Evolutionary conservation across 176 grass and related monocot genomes (phyloP), one percentile per base, ranked within the genome.

Genomic region (Oryza brachyantha): DNA sequence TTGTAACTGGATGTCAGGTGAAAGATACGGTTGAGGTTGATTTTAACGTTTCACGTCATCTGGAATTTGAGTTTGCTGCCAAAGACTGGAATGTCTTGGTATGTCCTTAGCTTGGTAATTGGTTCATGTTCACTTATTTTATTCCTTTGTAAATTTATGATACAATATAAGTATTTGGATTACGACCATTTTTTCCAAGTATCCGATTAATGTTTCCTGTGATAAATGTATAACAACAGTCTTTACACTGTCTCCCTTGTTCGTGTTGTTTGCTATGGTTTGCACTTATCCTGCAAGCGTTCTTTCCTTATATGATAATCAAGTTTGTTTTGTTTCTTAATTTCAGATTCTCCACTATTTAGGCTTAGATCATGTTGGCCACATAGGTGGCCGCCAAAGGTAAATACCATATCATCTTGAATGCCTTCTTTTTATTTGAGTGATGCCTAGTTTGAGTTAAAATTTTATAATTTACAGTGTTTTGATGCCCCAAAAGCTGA

Each of bases 21-120:
- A 98, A 90, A 83, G 95, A 98, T 79, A 98, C 95, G 9, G 81
- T 98, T 88, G 83, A 91, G 81, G 95, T 94, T 83, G 95, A 98
- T 92, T 87, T 85, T 26, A 98, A 94, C 64, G 85, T 98, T 83
- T 91, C 95, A 65, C 85, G 95, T 25, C 92, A 93, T 90, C 80
- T 98, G 79, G 83, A 87, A 74, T 74, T 50, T 81, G 95, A 98
- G 59, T 83, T 98, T 71, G 85, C 86, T 87, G 85, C 87, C 29
- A 81, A 88, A 75, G 87, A 98, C 73, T 98, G 90, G 92, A 83
- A 77, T 83, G 65, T 79, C 48, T 41, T 98, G 87, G 95, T 98
- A 78, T 45, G 48, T 11, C 79, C 61, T 63, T 82, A 22, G 32
- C 26, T 70, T 32, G 0, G n/a, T n/a, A n/a, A n/a, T n/a, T n/a